Conservation (phyloP, 2,329 filamentous ascomycete genomes). For the Curvularia hawaiiensis region DNA sequence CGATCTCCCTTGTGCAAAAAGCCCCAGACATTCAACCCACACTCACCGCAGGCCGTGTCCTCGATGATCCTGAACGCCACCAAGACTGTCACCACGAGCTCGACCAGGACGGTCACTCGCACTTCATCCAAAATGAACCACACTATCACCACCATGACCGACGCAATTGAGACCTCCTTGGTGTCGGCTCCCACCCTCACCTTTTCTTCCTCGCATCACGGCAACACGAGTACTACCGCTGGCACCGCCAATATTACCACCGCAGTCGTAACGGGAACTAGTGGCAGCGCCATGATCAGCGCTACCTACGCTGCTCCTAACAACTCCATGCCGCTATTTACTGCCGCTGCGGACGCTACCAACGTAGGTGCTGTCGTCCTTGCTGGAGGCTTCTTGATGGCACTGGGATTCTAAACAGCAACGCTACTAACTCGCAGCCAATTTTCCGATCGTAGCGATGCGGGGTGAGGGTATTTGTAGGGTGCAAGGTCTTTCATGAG, state of each 20-base stretch:
- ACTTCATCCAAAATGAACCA: neutral
- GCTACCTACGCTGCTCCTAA: slow-evolving; percentile 1
- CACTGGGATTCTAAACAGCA: slow-evolving; percentile 8
- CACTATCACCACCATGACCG: neutral
- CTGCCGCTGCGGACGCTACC: slow-evolving; percentile 9
- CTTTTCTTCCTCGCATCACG: neutral
- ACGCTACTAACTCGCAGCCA: neutral
- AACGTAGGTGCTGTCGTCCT: slow-evolving; percentile 8
- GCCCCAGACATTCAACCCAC: neutral
- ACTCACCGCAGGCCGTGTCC: neutral
- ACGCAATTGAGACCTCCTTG: neutral
- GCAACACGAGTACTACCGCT: slow-evolving; percentile 1
- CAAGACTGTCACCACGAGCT: neutral
- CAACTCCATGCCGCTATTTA: slow-evolving; percentile 2
- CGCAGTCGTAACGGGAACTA: slow-evolving; percentile 1
- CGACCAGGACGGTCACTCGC: neutral
- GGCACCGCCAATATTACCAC: too few species aligned
- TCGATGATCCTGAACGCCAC: neutral
- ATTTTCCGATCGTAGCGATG: too few species aligned
- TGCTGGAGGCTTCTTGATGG: slow-evolving; percentile 6
- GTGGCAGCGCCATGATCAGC: slow-evolving; percentile 1
- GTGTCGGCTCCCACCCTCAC: neutral
- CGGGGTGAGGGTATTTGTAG: too few species aligned
- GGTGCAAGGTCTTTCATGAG: neutral
- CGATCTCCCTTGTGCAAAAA: neutral